These are phyloP conservation scores for Clarireedia paspali DNA, from an alignment of 2,329 filamentous ascomycete genomes.

Conservation along the genomic window DNA sequence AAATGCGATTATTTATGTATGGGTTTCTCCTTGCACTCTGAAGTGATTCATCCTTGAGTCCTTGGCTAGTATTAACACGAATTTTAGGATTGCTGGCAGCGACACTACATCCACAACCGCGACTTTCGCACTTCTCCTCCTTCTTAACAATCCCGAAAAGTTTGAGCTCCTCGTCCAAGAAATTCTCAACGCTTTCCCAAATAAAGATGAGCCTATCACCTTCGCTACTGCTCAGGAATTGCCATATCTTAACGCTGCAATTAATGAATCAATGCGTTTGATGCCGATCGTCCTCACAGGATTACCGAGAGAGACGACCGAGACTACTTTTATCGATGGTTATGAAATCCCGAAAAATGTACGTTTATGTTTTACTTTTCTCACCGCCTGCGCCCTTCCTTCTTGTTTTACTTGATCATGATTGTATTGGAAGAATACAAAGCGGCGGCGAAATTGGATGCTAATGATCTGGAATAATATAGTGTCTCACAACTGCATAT, in stretches of 20 bases:
- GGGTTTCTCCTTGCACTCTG: not conserved
- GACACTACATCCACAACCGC: not conserved
- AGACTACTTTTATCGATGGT: slow-evolving; percentile 11
- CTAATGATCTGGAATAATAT: not conserved
- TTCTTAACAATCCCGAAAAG: not conserved
- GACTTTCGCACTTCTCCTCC: not conserved
- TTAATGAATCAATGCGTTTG: slow-evolving; percentile 18
- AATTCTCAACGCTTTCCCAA: slow-evolving; percentile 30
- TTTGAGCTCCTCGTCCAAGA: not conserved
- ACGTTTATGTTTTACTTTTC: not conserved
- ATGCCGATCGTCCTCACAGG: slow-evolving; percentile 14
- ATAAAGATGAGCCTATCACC: slow-evolving; percentile 10
- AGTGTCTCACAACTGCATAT: slow-evolving; percentile 6
- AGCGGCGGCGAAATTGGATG: not conserved
- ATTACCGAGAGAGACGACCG: slow-evolving; percentile 9
- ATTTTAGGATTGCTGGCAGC: not conserved
- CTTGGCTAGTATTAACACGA: not conserved
- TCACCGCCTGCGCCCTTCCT: no score
- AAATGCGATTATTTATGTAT: slow-evolving; percentile 19
- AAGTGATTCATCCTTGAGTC: not conserved
- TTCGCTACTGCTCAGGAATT: slow-evolving; percentile 17
- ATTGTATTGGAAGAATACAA: no score
- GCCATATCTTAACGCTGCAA: slow-evolving; percentile 17
- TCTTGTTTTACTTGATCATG: not conserved
- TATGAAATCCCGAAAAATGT: slow-evolving; percentile 16